A percentile compares a stretch with the other conserved stretches of the same genome.
phyloP scores from a whole-genome alignment of 75 land plant genomes.

The Selaginella tamariscina region DNA sequence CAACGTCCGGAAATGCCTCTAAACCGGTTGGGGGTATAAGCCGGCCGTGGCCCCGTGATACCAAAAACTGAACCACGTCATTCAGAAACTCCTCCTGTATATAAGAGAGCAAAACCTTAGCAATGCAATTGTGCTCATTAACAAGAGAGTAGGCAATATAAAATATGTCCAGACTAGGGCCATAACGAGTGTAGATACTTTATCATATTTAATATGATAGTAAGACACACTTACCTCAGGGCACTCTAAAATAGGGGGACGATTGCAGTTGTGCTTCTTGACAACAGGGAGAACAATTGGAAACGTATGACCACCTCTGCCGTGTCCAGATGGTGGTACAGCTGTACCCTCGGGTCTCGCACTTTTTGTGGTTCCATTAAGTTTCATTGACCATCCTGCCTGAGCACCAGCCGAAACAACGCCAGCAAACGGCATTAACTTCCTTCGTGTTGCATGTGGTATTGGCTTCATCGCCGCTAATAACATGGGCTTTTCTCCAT shows the following conservation, averaged over 20 bases:
- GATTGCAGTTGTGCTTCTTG: constrained; percentile 85
- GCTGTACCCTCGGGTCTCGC: not conserved
- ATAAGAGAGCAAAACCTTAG: not conserved
- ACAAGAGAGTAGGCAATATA: not conserved
- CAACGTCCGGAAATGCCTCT: constrained; percentile 5
- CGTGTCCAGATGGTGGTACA: not conserved
- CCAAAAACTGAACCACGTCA: constrained; percentile 10
- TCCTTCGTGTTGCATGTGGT: constrained; percentile 46
- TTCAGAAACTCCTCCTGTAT: constrained; percentile 1
- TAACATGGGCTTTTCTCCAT: constrained; percentile 14
- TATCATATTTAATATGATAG: too few relatives aligned
- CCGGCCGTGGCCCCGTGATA: not conserved
- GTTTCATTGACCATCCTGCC: constrained; percentile 37
- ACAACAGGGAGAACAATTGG: constrained; percentile 56
- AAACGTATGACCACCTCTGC: constrained; percentile 14
- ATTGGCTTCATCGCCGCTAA: constrained; percentile 81
- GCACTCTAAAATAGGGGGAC: constrained; percentile 57
- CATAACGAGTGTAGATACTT: too few relatives aligned
- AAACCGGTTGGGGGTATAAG: constrained; percentile 8
- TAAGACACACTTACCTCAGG: constrained; percentile 74
- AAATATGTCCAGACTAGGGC: too few relatives aligned
- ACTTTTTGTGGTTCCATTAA: constrained; percentile 12
- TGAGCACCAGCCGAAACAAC: constrained; percentile 31
- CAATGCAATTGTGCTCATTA: not conserved
- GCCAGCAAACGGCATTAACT: constrained; percentile 57